Percentiles rank a stretch among this genome's conserved stretches.
Evolutionary conservation across 805 yeast species (phyloP).

Genomic region (Maudiozyma turicensis): DNA sequence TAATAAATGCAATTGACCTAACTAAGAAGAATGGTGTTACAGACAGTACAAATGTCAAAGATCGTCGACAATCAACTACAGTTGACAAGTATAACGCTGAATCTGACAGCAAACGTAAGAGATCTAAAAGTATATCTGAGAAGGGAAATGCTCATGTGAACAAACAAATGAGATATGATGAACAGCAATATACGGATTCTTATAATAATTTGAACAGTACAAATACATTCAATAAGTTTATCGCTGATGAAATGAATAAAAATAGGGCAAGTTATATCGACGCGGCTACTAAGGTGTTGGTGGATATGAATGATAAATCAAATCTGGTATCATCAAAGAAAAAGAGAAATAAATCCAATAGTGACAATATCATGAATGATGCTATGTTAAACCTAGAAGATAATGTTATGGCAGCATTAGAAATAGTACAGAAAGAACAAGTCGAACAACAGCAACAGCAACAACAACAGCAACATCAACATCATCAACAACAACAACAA

Average conservation of each 20-base stretch:
- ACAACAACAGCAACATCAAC: conserved; percentile 8
- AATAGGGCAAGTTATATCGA: conserved; percentile 12
- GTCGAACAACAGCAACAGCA: conserved; percentile 6
- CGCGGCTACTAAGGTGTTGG: conserved; percentile 7
- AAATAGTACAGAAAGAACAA: conserved; percentile 17
- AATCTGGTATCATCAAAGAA: neutral
- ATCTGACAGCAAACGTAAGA: neutral
- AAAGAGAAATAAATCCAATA: neutral
- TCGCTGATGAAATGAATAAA: conserved; percentile 13
- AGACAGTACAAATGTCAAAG: neutral
- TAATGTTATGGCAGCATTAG: conserved; percentile 23
- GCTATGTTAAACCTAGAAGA: conserved; percentile 21
- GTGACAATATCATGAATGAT: conserved; percentile 13
- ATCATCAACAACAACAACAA: conserved; percentile 6
- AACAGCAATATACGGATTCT: neutral
- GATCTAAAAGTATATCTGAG: neutral
- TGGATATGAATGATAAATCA: conserved; percentile 1
- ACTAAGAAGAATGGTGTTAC: neutral
- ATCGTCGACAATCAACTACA: too few relatives aligned
- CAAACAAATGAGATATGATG: neutral
- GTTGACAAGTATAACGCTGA: too few relatives aligned
- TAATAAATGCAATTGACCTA: conserved; percentile 4
- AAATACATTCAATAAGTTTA: conserved; percentile 22
- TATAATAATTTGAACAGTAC: conserved; percentile 1
- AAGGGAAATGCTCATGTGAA: neutral